Base-by-base conservation (phyloP, 2,329 filamentous ascomycete genomes). In the Pseudogymnoascus sp. region DNA sequence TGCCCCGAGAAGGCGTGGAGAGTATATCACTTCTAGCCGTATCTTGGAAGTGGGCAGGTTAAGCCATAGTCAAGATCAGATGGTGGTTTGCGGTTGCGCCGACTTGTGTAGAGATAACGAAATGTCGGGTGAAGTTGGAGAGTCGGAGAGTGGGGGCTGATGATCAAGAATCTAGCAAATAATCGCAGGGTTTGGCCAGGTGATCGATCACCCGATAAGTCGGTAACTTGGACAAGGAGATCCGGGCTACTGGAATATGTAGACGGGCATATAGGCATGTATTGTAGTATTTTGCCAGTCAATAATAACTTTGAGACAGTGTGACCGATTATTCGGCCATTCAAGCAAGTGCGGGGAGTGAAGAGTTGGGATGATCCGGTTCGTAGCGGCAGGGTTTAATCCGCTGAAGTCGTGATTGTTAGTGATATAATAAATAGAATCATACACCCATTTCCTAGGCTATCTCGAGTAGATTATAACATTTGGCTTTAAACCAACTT, bases 161-260 rank as follows among this genome's bases (percentile, higher is more conserved):
- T 57, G 47, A 57, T 57, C 51, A 57, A 14, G 51, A 21, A 18
- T 2, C 29, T 8, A 34, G n/a, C 29, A 21, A 34, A 57, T 12
- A 14, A 6, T 21, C 29, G 51, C 51, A 57, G 51, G 51, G 51
- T 34, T 34, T 18, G 51, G 51, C n/a, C 51, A 57, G 51, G 29
- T 57, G 51, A 57, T 57, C 51, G 16, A 57, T 34, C 51, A 34
- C n/a, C 51, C 51, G 29, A 57, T 57, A 34, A n/a, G 47, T 34
- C 34, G 51, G 10, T 31, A 16, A 29, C 26, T 31, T 18, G 51
- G n/a, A 34, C 29, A n/a, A 34, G 51, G 4, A 31, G 47, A n/a
- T 14, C 51, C 5, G 51, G 23, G 4, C 26, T 34, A 57, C 51
- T n/a, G 34, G 14, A 34, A 57, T 57, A 57, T 16, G 10, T 21